Percentiles rank a stretch among this genome's conserved stretches.
These are phyloP conservation scores for Musa balbisiana DNA, from an alignment of 202 grass and related monocot species.

Conservation along the genomic window DNA sequence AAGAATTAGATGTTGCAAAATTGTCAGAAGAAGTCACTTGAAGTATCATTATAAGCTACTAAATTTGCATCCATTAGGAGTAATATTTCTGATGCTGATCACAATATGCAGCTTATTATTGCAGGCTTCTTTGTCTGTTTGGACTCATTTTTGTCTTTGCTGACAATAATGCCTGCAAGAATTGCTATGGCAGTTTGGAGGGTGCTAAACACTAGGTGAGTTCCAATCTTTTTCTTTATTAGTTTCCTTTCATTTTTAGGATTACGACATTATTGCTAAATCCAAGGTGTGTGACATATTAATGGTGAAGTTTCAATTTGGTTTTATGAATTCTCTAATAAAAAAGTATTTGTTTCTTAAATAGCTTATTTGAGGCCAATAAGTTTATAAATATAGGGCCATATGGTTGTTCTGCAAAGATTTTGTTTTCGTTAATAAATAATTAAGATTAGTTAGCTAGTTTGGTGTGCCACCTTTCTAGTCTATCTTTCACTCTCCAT, in stretches of 20 bases:
- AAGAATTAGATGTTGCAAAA: background rate
- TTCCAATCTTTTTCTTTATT: conserved; percentile 19
- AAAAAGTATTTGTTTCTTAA: too few species aligned
- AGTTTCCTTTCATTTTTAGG: background rate
- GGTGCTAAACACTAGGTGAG: conserved; percentile 78
- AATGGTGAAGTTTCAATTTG: background rate
- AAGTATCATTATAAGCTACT: background rate
- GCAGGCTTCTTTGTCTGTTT: conserved; percentile 92
- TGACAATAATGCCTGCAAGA: conserved; percentile 97
- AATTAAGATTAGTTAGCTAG: too few species aligned
- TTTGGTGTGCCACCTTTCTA: too few species aligned
- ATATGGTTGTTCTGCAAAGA: too few species aligned
- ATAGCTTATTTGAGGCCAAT: too few species aligned
- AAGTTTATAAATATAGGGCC: too few species aligned
- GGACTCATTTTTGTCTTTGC: conserved; percentile 95
- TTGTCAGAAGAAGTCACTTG: background rate
- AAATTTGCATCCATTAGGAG: background rate
- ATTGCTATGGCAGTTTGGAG: conserved; percentile 79
- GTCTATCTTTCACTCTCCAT: too few species aligned
- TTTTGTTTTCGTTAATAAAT: too few species aligned
- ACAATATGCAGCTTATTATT: conserved; percentile 71
- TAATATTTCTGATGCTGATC: background rate
- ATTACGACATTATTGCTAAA: background rate
- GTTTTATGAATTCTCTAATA: background rate
- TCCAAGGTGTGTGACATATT: background rate